These are phyloP conservation scores for Paecilomyces dactylethromorphus DNA, from an alignment of 2,329 filamentous ascomycete genomes.

Conservation along the genomic window DNA sequence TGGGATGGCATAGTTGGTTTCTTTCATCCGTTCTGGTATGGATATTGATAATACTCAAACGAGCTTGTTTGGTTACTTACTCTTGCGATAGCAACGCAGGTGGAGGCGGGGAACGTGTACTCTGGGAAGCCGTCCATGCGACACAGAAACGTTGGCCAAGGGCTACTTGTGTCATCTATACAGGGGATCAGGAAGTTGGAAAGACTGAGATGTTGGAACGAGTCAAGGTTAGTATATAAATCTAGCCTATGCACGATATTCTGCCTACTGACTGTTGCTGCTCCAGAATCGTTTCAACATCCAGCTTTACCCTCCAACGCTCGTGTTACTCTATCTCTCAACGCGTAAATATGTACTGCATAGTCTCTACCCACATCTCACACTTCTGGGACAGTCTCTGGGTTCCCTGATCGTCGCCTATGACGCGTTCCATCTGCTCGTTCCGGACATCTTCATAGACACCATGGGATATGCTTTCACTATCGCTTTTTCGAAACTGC, in stretches of 20 bases:
- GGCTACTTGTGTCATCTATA: conserved; percentile 88
- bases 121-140: conserved; percentile 91
- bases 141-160: conserved; percentile 85
- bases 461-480: conserved; percentile 98
- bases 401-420: conserved; percentile 82
- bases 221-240: conserved; percentile 54
- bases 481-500: conserved; percentile 70
- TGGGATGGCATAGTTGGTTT: conserved; percentile 89
- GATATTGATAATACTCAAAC: conserved; percentile 1
- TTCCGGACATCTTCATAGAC: conserved; percentile 90
- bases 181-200: conserved; percentile 82
- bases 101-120: conserved; percentile 87
- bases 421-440: conserved; percentile 86
- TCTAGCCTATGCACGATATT: neutral
- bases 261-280: conserved; percentile 1
- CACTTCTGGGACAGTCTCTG: conserved; percentile 85
- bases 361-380: conserved; percentile 85
- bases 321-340: conserved; percentile 85
- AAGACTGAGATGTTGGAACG: conserved; percentile 72
- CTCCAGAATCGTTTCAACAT: conserved; percentile 82
- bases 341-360: conserved; percentile 81
- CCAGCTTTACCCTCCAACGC: conserved; percentile 69
- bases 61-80: conserved; percentile 1
- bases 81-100: conserved; percentile 70
- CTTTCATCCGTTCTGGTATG: conserved; percentile 94